These are phyloP conservation scores for Miscanthus sacchariflorus DNA, from an alignment of 202 grass and related monocot genomes.

Conservation along the genomic window DNA sequence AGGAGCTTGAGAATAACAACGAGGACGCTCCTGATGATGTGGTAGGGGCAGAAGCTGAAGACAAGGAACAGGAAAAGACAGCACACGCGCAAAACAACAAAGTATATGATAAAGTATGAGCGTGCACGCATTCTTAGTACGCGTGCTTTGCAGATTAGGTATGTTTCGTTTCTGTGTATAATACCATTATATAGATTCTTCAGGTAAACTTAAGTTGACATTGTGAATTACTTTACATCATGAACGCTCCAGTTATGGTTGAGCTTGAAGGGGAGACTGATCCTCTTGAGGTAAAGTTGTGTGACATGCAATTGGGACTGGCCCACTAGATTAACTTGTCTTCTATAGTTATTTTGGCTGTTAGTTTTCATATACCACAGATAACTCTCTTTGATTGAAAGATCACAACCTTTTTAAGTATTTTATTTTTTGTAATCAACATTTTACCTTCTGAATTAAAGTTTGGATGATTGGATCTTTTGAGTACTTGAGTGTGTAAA, in stretches of 20 bases:
- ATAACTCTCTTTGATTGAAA: not conserved
- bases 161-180: not conserved
- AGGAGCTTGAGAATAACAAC: slow-evolving; percentile 79
- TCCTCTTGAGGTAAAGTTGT: slow-evolving; percentile 73
- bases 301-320: not conserved
- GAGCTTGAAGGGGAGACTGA: slow-evolving; percentile 92
- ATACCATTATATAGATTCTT: not conserved
- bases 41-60: slow-evolving; percentile 56
- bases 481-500: not conserved
- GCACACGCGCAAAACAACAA: slow-evolving; percentile 64
- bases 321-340: not conserved
- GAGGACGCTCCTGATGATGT: slow-evolving; percentile 74
- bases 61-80: slow-evolving; percentile 65
- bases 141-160: slow-evolving; percentile 85
- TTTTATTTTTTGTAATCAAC: not conserved
- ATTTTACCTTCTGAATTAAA: not conserved
- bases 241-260: slow-evolving; percentile 94
- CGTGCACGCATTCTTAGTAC: slow-evolving; percentile 83
- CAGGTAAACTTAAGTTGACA: slow-evolving; percentile 8
- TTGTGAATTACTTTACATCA: slow-evolving; percentile 52
- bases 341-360: not conserved
- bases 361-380: not conserved
- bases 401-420: not conserved
- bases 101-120: slow-evolving; percentile 93
- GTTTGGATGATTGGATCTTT: not conserved